Base-by-base conservation (phyloP, 148 eudicot genomes). In the Arbutus unedo region DNA sequence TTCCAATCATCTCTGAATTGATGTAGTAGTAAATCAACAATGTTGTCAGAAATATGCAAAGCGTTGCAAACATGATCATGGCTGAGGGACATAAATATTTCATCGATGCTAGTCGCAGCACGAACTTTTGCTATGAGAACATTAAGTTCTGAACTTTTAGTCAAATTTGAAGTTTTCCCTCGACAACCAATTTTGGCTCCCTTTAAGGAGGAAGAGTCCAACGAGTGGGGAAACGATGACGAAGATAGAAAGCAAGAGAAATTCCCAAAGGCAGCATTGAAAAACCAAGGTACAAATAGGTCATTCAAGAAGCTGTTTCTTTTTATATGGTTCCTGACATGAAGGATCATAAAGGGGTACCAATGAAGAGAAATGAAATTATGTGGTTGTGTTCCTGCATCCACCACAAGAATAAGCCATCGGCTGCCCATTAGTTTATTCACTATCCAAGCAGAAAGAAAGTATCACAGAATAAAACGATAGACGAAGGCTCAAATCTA, bases 1-100 rank as follows among this genome's bases (percentile, higher is more conserved):
- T 91, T 94, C 98, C 99, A 96, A 78, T 96, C 98, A 85, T 94
- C 93, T 80, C 82, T 90, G 83, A 89, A 95, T 19, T 89, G 88
- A 78, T 76, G 76, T 15, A 94, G 91, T 80, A 94, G 86, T 79
- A 56, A 47, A 73, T 78, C 79, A 43, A 94, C 91, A 73, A 93
- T 84, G 74, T 70, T 75, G 81, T 88, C 89, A 76, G 87, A 88
- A 56, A 92, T 31, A 21, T 70, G 79, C 64, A 90, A 79, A 8
- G 84, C 74, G 83, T 74, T 83, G 86, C 92, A 87, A 82, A 81
- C 77, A 81, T 88, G 85, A 76, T 90, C 92, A 55, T 75, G 82
- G 72, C 81, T 55, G 72, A 95, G 91, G 15, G 88, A 84, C 78
- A 73, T 86, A 80, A 91, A 19, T 68, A 90, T 88, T 57, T 88